These are phyloP conservation scores for Cladosporium austrohemisphaericum DNA, from an alignment of 2,329 filamentous ascomycete species.

Conservation along the genomic window DNA sequence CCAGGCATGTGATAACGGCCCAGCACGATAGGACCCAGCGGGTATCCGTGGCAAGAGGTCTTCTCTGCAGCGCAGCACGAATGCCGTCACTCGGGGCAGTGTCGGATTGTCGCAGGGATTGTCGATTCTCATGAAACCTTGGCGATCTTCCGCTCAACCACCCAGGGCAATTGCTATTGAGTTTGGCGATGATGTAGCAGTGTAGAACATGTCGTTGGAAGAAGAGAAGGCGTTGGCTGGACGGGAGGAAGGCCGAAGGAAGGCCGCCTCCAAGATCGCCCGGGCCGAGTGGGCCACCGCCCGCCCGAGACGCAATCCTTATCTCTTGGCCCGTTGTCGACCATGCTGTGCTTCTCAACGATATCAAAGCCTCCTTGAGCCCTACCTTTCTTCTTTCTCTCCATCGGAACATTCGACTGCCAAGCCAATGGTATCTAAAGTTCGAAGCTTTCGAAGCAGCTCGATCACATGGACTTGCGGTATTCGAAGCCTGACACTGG, in stretches of 20 bases:
- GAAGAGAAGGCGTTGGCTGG: not conserved
- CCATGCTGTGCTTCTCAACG: slow-evolving; percentile 4
- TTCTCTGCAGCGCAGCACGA: not conserved
- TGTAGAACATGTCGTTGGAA: not conserved
- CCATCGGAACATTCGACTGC: too few relatives aligned
- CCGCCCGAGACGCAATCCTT: slow-evolving; percentile 1
- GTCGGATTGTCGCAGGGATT: not conserved
- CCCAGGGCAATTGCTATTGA: not conserved
- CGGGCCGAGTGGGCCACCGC: slow-evolving; percentile 8
- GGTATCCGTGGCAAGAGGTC: not conserved
- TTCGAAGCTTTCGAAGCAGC: too few relatives aligned
- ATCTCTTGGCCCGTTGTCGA: not conserved
- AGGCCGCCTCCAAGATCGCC: slow-evolving; percentile 4
- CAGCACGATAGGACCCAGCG: not conserved
- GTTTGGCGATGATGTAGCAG: not conserved
- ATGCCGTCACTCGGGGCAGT: not conserved
- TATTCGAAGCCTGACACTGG: too few relatives aligned
- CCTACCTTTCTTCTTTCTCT: not conserved
- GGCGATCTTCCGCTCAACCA: slow-evolving; percentile 2
- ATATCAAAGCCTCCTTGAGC: not conserved
- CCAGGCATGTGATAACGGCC: too few relatives aligned
- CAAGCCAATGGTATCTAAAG: not conserved
- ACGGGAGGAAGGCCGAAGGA: slow-evolving; percentile 6
- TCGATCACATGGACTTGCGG: too few relatives aligned
- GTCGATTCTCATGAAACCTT: not conserved